Base-by-base conservation (phyloP, 2,329 filamentous ascomycete genomes). In the Trichoderma endophyticum region DNA sequence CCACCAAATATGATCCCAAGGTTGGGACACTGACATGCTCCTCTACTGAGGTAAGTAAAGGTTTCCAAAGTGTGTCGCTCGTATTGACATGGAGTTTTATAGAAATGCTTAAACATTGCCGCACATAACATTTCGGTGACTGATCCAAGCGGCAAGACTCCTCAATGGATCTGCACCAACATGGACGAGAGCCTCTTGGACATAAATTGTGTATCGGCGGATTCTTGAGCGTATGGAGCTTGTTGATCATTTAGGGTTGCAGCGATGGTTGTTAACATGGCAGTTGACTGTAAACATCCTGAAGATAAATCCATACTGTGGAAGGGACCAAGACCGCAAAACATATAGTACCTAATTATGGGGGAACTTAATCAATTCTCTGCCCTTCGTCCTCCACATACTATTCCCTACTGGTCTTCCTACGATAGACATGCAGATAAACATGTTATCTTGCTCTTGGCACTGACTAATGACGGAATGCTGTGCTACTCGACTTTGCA, bases 11-110 rank as follows among this genome's bases (percentile, higher is more conserved):
- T 28, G 48, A 67, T 2, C 64, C 64, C 4, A n/a, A 67, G 3
- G 64, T 67, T n/a, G 64, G 64, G 32, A 67, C 64, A 9, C 64
- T 67, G 4, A 57, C 32, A 57, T 67, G 64, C 21, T 67, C 64
- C 9, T 67, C 64, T n/a, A 56, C 32, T 2, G 64, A 67, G 8
- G 64, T 67, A 28, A 57, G 64, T 66, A 9, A 12, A 8, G 0
- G 3, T 26, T 9, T 3, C 6, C 8, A 15, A 18, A 3, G 7
- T 14, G 21, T 26, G n/a, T 2, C 11, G 3, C 30, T 2, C 6
- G 5, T 14, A 26, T 18, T 67, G 12, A 67, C 48, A 67, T 14
- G 12, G 11, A 5, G 24, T 15, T 6, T 24, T 39, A 8, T 14
- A 67, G 64, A 67, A 67, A 57, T 57, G 64, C 18, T 1, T 67